Evolutionary conservation across 331 rosid genomes (phyloP).

Genomic region (Malus hybrid): DNA sequence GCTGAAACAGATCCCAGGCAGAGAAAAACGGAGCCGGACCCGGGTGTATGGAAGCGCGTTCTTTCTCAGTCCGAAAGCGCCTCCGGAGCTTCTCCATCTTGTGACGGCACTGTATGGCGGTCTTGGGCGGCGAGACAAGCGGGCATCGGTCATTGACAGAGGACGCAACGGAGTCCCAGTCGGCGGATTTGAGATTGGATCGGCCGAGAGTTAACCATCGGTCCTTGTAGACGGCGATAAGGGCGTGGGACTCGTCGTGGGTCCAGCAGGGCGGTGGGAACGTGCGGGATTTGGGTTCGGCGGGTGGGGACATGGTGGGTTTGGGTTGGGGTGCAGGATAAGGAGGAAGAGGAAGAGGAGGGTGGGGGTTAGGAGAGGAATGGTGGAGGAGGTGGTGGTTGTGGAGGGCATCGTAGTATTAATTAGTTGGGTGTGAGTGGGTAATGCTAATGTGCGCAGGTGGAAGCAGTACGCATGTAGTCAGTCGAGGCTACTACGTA

Average conservation of each 20-base stretch:
- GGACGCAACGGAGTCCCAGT: slow-evolving; percentile 73
- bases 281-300: slow-evolving; percentile 17
- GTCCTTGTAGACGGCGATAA: slow-evolving; percentile 48
- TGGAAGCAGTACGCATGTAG: not conserved
- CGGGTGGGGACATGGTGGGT: slow-evolving; percentile 6
- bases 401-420: not conserved
- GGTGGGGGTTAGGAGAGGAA: not conserved
- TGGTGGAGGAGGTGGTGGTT: not conserved
- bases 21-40: slow-evolving; percentile 26
- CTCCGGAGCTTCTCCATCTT: slow-evolving; percentile 78
- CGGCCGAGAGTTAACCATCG: slow-evolving; percentile 66
- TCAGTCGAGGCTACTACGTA: not conserved
- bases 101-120: slow-evolving; percentile 80
- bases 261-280: slow-evolving; percentile 56
- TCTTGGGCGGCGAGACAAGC: slow-evolving; percentile 44
- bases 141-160: slow-evolving; percentile 42
- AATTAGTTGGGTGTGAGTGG: not conserved
- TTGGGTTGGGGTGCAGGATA: not conserved
- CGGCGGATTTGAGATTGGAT: slow-evolving; percentile 53
- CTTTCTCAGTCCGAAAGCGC: slow-evolving; percentile 66
- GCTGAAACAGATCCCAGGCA: slow-evolving; percentile 58
- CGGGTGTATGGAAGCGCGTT: slow-evolving; percentile 41
- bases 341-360: not conserved
- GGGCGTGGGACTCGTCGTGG: slow-evolving; percentile 49
- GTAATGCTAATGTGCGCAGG: slow-evolving; percentile 10